Evolutionary conservation across 441 rosid species (phyloP).

Genomic region (Theobroma grandiflorum): DNA sequence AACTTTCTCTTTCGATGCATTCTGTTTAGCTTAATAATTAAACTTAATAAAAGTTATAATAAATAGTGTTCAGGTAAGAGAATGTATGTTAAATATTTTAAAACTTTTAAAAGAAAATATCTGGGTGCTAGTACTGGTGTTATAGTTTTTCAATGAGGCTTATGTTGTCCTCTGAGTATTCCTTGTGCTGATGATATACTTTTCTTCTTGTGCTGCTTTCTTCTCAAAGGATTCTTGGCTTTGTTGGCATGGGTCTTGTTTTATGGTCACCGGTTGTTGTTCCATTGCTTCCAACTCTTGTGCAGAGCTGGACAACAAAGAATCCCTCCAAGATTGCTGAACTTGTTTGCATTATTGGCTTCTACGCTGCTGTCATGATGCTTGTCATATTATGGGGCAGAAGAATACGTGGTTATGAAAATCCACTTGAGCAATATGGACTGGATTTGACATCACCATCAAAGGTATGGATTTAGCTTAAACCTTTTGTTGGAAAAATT

Average conservation of each 20-base stretch:
- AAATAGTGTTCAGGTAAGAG: not conserved
- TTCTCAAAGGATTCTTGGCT: slow-evolving; percentile 74
- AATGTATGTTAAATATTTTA: not conserved
- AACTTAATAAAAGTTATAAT: slow-evolving; percentile 7
- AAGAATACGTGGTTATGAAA: slow-evolving; percentile 83
- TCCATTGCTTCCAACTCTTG: slow-evolving; percentile 90
- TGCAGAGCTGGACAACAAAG: slow-evolving; percentile 81
- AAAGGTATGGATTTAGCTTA: slow-evolving; percentile 55
- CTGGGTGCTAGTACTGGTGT: not conserved
- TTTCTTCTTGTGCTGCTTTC: slow-evolving; percentile 20
- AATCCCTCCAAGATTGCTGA: slow-evolving; percentile 74
- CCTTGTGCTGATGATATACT: slow-evolving; percentile 32
- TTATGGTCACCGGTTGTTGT: slow-evolving; percentile 90
- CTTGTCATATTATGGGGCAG: slow-evolving; percentile 88
- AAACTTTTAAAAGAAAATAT: not conserved
- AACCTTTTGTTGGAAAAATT: not conserved
- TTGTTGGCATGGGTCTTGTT: slow-evolving; percentile 82
- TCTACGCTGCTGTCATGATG: slow-evolving; percentile 75
- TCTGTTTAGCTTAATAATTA: not conserved
- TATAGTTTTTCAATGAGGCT: not conserved
- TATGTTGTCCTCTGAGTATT: not conserved
- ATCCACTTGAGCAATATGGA: slow-evolving; percentile 83
- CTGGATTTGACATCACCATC: slow-evolving; percentile 64
- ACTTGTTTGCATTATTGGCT: slow-evolving; percentile 78
- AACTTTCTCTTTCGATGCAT: not conserved